These are phyloP conservation scores for Populus tomentosa DNA, from an alignment of 441 rosid species.

Conservation along the genomic window DNA sequence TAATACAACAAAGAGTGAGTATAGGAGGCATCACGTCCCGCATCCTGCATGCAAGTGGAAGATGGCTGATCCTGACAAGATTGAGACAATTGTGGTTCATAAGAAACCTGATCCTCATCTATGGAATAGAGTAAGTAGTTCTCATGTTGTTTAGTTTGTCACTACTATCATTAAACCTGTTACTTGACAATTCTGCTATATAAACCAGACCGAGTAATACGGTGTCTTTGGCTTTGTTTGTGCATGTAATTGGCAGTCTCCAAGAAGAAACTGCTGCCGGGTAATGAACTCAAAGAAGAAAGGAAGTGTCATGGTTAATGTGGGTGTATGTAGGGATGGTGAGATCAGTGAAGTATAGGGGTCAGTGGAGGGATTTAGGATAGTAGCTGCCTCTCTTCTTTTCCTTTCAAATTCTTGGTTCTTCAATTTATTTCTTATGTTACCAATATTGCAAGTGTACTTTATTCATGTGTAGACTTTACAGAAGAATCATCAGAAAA, in stretches of 20 bases:
- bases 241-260: slow-evolving; percentile 48
- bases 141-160: background rate
- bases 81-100: slow-evolving; percentile 46
- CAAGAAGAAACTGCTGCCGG: slow-evolving; percentile 91
- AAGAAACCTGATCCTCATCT: slow-evolving; percentile 74
- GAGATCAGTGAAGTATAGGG: slow-evolving; percentile 69
- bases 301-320: slow-evolving; percentile 56
- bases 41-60: slow-evolving; percentile 81
- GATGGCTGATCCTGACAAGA: slow-evolving; percentile 63
- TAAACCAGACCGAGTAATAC: background rate
- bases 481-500: slow-evolving; percentile 1
- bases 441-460: slow-evolving; percentile 31
- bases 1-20: slow-evolving; percentile 57
- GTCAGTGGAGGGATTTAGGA: slow-evolving; percentile 1
- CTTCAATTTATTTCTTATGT: slow-evolving; percentile 32
- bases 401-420: slow-evolving; percentile 4
- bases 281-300: slow-evolving; percentile 55
- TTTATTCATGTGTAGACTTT: slow-evolving; percentile 10
- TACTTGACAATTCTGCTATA: background rate
- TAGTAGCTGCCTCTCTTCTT: background rate
- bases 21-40: slow-evolving; percentile 40
- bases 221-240: background rate
- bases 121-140: slow-evolving; percentile 76
- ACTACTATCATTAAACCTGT: too few relatives aligned
- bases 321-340: slow-evolving; percentile 66